These are phyloP conservation scores for Fagus sylvatica DNA, from an alignment of 306 rosid genomes.

Conservation along the genomic window DNA sequence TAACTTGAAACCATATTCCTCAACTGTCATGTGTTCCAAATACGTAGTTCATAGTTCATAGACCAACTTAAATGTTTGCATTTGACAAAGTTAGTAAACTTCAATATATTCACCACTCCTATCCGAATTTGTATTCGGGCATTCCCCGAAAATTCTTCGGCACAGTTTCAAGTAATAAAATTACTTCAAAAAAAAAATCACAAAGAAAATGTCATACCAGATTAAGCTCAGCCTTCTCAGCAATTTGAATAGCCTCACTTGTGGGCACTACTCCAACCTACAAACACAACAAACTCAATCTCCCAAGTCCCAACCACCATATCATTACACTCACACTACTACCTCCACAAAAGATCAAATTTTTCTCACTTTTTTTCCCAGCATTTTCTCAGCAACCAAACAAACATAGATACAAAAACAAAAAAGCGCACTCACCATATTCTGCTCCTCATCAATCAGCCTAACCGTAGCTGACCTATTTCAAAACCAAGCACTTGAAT, in stretches of 20 bases:
- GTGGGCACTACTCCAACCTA: slow-evolving; percentile 84
- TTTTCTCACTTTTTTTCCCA: neutral
- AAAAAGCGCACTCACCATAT: slow-evolving; percentile 66
- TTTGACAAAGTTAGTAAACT: neutral
- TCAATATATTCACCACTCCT: neutral
- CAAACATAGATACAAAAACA: neutral
- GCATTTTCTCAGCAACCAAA: neutral
- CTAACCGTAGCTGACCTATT: slow-evolving; percentile 84
- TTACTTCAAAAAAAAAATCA: neutral
- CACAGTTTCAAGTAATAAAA: neutral
- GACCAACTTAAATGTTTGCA: neutral
- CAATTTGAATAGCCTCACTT: slow-evolving; percentile 67
- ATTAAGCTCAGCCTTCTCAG: slow-evolving; percentile 81
- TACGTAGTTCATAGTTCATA: neutral
- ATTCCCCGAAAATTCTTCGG: neutral
- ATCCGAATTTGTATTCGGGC: no score
- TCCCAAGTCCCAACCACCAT: slow-evolving; percentile 16
- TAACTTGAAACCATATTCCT: neutral
- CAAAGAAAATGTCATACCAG: slow-evolving; percentile 46
- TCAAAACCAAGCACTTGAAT: slow-evolving; percentile 22
- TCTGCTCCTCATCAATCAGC: slow-evolving; percentile 82
- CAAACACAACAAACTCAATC: slow-evolving; percentile 14
- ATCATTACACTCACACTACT: neutral
- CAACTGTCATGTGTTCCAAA: neutral
- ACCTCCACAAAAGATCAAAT: neutral